Percentiles rank a stretch among this genome's conserved stretches.
Evolutionary conservation across 257 asterid species (phyloP).

Genomic region (Prunella vulgaris): DNA sequence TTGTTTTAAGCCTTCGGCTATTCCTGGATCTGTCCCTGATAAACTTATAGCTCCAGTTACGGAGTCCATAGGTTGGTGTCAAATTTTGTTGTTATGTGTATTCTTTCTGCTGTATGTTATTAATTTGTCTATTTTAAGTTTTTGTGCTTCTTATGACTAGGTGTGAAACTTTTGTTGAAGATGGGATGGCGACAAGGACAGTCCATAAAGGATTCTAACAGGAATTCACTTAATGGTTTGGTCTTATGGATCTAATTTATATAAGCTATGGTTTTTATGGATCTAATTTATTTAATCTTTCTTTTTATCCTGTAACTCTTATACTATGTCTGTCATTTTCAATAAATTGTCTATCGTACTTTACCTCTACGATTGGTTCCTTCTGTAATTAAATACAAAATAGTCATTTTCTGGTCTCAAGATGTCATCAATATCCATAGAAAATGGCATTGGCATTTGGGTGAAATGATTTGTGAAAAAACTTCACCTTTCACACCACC

Average conservation of each 20-base stretch:
- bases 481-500: no score
- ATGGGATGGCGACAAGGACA: conserved; percentile 99
- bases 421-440: no score
- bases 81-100: conserved; percentile 5
- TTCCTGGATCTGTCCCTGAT: conserved; percentile 97
- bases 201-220: conserved; percentile 62
- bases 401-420: no score
- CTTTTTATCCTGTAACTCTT: neutral
- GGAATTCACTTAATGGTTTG: conserved; percentile 59
- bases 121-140: conserved; percentile 16
- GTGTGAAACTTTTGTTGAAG: conserved; percentile 77
- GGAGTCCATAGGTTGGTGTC: conserved; percentile 74
- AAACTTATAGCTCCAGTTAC: conserved; percentile 72
- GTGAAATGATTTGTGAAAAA: no score
- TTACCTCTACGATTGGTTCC: no score
- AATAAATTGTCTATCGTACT: neutral
- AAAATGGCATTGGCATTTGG: no score
- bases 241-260: no score
- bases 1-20: conserved; percentile 67
- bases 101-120: conserved; percentile 16
- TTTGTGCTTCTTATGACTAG: conserved; percentile 35
- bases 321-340: neutral
- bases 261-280: no score
- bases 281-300: neutral
- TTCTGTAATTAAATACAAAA: no score